These are phyloP conservation scores for Colletotrichum lindemuthianum DNA, from an alignment of 2,329 filamentous ascomycete genomes.

Conservation along the genomic window DNA sequence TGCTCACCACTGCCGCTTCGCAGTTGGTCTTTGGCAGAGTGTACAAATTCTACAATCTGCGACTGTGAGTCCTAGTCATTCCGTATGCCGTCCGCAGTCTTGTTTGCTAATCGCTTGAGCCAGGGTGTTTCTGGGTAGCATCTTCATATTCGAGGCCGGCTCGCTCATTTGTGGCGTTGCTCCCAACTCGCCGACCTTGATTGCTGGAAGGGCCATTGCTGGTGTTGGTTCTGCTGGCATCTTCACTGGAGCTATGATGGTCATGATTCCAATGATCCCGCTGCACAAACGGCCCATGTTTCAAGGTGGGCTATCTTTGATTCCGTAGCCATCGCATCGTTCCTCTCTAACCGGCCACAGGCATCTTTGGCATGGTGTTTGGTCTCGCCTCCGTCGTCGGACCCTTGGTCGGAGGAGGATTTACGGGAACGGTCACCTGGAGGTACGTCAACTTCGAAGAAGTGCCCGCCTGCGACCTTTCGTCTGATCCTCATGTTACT, in stretches of 20 bases:
- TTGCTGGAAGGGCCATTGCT: conserved; percentile 66
- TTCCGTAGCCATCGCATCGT: background rate
- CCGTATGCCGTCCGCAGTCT: background rate
- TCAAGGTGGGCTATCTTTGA: conserved; percentile 48
- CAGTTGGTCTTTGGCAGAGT: conserved; percentile 60
- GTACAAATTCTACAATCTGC: conserved; percentile 61
- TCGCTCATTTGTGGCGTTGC: conserved; percentile 65
- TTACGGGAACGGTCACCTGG: conserved; percentile 60
- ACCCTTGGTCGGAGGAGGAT: conserved; percentile 63
- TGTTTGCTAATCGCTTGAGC: background rate
- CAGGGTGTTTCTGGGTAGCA: conserved; percentile 56
- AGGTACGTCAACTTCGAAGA: conserved; percentile 43
- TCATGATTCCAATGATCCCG: conserved; percentile 67
- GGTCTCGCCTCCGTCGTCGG: conserved; percentile 64
- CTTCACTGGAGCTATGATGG: conserved; percentile 65
- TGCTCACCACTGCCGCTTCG: conserved; percentile 67
- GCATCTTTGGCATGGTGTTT: conserved; percentile 64
- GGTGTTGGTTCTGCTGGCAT: conserved; percentile 67
- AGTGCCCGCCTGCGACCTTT: too few relatives aligned
- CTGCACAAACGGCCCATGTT: conserved; percentile 69
- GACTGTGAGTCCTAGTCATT: conserved; percentile 45
- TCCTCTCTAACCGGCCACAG: conserved; percentile 33
- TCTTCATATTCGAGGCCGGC: conserved; percentile 64
- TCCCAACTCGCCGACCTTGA: conserved; percentile 63
- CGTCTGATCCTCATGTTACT: too few relatives aligned